Evolutionary conservation across 169 alveolate genomes (phyloP), one percentile per base, ranked within the genome.

Genomic region (Cryptosporidium parvum): DNA sequence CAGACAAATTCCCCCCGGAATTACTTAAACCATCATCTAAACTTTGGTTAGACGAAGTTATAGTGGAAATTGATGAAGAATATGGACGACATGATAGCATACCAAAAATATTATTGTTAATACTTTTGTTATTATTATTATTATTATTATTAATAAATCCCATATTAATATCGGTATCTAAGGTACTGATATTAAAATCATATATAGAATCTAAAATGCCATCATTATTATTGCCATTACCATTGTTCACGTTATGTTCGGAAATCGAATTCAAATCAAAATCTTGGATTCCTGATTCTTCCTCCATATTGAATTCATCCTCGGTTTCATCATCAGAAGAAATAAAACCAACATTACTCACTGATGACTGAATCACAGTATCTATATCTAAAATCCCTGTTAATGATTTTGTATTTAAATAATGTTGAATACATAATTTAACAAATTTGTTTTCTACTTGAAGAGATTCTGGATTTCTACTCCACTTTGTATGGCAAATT

Each of bases 251-350:
- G 14, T 42, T 42, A 0, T 42, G 48, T 42, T 42, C 48, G 48
- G 69, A 59, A 31, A 3, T 59, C 0, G 33, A 26, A 59, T 59
- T 31, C 26, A 26, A 26, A 2, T 56, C 37, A 56, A 56, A 21
- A 26, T 56, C 67, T 6, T 21, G 14, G 14, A 59, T 21, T 33
- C 14, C 39, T 14, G 69, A 10, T 10, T 53, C 86, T 14, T 59
- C 71, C 23, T 35, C 68, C 6, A 21, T 33, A 9, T 69, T 42
- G 8, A 65, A 62, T 23, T 80, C 89, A 6, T 80, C 75, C 9
- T 80, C 89, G 2, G 89, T 61, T 23, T 80, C 89, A 14, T 80
- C 89, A 65, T 80, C 89, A 6, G 89, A 80, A 26, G 89, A 80
- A 9, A 80, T 80, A 62, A 62, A 80, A 23, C 89, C 89, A 35